These are phyloP conservation scores for Pyricularia grisea DNA, from an alignment of 2,329 filamentous ascomycete species.

Conservation along the genomic window DNA sequence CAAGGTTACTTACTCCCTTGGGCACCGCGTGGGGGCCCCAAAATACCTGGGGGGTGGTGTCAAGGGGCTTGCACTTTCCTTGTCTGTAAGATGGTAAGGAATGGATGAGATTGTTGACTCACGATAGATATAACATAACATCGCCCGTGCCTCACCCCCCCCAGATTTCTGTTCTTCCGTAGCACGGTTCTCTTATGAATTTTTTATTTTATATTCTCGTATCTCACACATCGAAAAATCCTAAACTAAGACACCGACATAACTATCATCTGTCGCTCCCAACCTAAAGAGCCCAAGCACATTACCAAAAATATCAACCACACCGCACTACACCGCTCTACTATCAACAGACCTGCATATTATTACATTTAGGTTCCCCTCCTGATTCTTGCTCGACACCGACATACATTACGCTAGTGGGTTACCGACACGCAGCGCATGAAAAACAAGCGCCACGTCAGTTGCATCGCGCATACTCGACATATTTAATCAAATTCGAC, in stretches of 20 bases:
- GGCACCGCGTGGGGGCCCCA: constrained; percentile 3
- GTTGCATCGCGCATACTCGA: not conserved
- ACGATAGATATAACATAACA: constrained; percentile 3
- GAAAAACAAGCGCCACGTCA: not conserved
- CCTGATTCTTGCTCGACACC: not conserved
- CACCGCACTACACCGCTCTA: not conserved
- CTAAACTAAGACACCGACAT: not conserved
- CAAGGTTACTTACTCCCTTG: not conserved
- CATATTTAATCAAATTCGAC: not conserved
- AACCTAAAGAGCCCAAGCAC: not conserved
- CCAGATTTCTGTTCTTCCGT: not conserved
- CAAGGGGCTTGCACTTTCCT: not conserved
- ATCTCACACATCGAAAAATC: not conserved
- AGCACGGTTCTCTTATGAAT: not conserved
- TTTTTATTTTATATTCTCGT: not conserved
- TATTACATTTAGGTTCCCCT: not conserved
- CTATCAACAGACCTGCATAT: not conserved
- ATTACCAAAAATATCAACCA: not conserved
- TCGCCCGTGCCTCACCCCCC: constrained; percentile 1
- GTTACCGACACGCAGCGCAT: not conserved
- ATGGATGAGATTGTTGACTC: constrained; percentile 1
- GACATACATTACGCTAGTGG: not conserved
- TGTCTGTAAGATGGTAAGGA: not conserved
- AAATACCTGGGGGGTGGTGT: not conserved
- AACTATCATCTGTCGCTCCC: not conserved